A percentile compares a stretch with the other conserved stretches of the same genome.
Conservation (phyloP, 768 basidiomycete genomes). For the Tylopilus cervinicoccineus region DNA sequence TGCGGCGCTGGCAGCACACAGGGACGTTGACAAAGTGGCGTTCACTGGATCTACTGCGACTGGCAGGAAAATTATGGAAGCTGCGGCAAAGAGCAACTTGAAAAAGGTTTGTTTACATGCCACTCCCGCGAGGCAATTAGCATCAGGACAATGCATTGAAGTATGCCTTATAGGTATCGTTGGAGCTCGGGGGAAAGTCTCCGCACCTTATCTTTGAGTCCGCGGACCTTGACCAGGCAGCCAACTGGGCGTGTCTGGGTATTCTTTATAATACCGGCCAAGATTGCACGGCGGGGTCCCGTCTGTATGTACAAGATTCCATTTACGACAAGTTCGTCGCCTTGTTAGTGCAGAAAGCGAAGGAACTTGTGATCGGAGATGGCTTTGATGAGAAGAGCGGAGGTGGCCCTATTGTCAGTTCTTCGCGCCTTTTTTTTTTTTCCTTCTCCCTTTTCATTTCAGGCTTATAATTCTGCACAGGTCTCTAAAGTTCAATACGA, state of each 20-base stretch:
- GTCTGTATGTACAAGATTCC: conserved; percentile 83
- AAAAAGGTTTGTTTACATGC: conserved; percentile 65
- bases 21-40: conserved; percentile 88
- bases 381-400: conserved; percentile 71
- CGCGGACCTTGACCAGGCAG: conserved; percentile 83
- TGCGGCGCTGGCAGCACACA: conserved; percentile 77
- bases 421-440: conserved; percentile 2
- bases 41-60: conserved; percentile 93
- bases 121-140: conserved; percentile 23
- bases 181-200: conserved; percentile 94
- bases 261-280: conserved; percentile 90
- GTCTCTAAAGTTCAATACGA: conserved; percentile 84
- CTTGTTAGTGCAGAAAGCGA: conserved; percentile 60
- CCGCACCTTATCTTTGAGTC: conserved; percentile 87
- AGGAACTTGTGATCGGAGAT: conserved; percentile 70
- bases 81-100: conserved; percentile 88
- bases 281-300: conserved; percentile 90
- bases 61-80: conserved; percentile 87
- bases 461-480: conserved; percentile 33
- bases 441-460: conserved; percentile 4
- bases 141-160: conserved; percentile 11
- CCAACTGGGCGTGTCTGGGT: conserved; percentile 82
- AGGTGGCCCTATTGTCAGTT: conserved; percentile 79
- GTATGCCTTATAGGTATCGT: conserved; percentile 54
- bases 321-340: conserved; percentile 83